phyloP scores from a whole-genome alignment of 2,329 filamentous ascomycete genomes.

The Acarospora socialis region DNA sequence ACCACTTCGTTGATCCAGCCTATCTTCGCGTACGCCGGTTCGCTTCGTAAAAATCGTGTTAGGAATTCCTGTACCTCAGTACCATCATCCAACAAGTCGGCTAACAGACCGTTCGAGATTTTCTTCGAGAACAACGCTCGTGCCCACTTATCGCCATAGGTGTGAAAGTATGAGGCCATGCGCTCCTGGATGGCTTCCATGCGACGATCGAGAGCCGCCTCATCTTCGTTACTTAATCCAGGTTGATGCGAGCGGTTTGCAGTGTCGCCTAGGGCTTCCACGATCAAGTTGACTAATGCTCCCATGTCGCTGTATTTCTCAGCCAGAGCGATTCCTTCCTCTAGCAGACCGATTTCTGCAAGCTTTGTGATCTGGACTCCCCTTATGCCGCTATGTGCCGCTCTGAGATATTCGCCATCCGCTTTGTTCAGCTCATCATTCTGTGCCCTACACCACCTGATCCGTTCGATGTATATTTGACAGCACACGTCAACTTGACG shows the following conservation, averaged over 20 bases:
- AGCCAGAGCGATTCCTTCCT: constrained; percentile 44
- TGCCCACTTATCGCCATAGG: constrained; percentile 38
- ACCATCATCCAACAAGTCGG: constrained; percentile 54
- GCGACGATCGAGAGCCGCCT: constrained; percentile 16
- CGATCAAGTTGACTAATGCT: constrained; percentile 41
- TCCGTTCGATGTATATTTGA: constrained; percentile 44
- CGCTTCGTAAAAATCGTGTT: constrained; percentile 62
- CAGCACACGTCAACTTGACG: constrained; percentile 44
- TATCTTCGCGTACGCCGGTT: constrained; percentile 58
- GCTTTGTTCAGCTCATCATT: constrained; percentile 33
- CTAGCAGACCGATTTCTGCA: constrained; percentile 38
- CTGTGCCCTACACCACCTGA: constrained; percentile 42
- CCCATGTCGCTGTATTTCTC: constrained; percentile 49
- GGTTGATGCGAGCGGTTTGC: not conserved
- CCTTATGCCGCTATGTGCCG: constrained; percentile 28
- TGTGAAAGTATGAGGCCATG: constrained; percentile 34
- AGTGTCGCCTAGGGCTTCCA: constrained; percentile 9
- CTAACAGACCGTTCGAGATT: constrained; percentile 51
- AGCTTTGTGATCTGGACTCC: constrained; percentile 34
- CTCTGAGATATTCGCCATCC: constrained; percentile 34
- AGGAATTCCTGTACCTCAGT: constrained; percentile 55
- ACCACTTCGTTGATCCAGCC: constrained; percentile 91
- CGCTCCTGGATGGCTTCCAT: constrained; percentile 23
- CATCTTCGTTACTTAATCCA: constrained; percentile 4
- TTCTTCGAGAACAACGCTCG: constrained; percentile 67